Base-by-base conservation (phyloP, 257 asterid genomes). In the Lantana camara region DNA sequence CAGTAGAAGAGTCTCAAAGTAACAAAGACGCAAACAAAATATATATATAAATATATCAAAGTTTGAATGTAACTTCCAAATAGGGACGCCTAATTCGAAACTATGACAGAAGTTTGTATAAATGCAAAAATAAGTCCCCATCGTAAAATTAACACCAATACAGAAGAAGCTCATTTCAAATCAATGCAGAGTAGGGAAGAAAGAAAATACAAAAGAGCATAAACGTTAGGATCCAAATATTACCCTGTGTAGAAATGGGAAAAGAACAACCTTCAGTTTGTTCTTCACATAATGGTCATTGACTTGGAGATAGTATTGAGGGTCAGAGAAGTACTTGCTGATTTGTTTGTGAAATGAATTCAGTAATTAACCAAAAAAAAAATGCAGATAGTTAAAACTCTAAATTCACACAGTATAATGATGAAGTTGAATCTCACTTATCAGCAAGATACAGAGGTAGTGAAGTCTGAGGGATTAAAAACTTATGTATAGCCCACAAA, bases 231-330 rank as follows among this genome's bases (percentile, higher is more conserved):
- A 69, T 11, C 42, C 4, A 42, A 65, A 38, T n/a, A 66, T 64
- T 72, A 82, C 85, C 81, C 88, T 68, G 73, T 82, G 88, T 32
- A 82, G 73, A 52, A 82, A 82, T 7, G 88, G 88, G 70, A 82
- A 79, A 45, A 82, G 85, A 69, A 76, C 71, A 45, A 82, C 82
- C 81, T 73, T 82, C 80, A 82, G 47, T 66, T 82, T 82, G 15
- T 82, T 82, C 83, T 65, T 82, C 64, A 82, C 88, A 62, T 82
- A 82, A 2, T 71, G 83, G 68, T 79, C 88, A 44, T 82, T 82
- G 67, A 82, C 88, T 76, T 82, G 88, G 62, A 82, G 79, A 76
- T 82, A 82, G 77, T 82, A 82, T 66, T 79, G 88, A 11, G 88
- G 82, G 57, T 82, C 88, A 27, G 88, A 82, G 23, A 82, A 82